Conservation (phyloP, 176 grass and related monocot genomes). For the Lolium multiflorum region DNA sequence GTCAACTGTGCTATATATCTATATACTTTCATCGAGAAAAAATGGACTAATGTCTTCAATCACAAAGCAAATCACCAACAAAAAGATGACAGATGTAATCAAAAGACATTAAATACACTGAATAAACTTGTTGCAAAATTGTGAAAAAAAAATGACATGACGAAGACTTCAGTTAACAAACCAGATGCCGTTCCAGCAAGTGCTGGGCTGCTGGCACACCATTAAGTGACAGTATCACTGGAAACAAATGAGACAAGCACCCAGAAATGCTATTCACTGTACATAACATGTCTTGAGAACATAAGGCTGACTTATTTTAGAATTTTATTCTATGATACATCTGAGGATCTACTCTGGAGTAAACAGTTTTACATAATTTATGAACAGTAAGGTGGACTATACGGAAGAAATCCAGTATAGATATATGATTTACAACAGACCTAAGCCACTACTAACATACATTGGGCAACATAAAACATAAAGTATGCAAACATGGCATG, state of each 20-base stretch:
- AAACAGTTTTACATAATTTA: constrained; percentile 48
- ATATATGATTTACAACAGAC: constrained; percentile 46
- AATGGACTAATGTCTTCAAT: too few species aligned
- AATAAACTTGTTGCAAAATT: neutral
- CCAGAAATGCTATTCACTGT: neutral
- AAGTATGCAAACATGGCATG: constrained; percentile 24
- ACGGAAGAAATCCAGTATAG: constrained; percentile 36
- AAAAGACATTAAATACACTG: constrained; percentile 7
- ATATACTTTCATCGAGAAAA: neutral
- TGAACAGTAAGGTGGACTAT: constrained; percentile 47
- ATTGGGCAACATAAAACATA: constrained; percentile 35
- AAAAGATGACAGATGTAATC: neutral
- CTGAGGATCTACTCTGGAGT: constrained; percentile 24
- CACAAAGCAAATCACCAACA: too few species aligned
- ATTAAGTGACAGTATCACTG: neutral
- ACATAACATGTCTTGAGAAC: constrained; percentile 19
- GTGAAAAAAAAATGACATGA: constrained; percentile 6
- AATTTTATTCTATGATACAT: constrained; percentile 44
- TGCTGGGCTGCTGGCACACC: neutral
- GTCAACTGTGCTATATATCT: neutral
- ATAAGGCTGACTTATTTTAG: constrained; percentile 23
- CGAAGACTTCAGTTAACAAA: too few species aligned
- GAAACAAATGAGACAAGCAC: neutral
- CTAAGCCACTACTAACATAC: constrained; percentile 35
- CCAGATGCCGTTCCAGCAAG: constrained; percentile 18